Base-by-base conservation (phyloP, 805 yeast genomes). In the Hanseniaspora vineae region DNA sequence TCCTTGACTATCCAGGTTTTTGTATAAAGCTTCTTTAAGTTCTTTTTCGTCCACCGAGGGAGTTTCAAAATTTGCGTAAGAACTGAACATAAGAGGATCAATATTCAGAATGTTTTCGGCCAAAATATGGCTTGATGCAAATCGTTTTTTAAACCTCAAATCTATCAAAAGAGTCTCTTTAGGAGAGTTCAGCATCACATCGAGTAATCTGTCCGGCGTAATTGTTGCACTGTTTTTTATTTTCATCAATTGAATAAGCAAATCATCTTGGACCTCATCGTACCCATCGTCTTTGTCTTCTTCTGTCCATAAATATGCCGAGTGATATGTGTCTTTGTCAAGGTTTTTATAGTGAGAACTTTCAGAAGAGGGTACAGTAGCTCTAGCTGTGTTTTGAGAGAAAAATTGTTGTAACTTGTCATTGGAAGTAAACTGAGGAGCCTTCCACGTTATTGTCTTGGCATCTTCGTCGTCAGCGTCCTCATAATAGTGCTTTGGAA, bases 151-250 rank as follows among this genome's bases (percentile, higher is more conserved):
- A 10, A 68, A 55, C 44, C 77, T 59, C 15, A 73, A 50, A 54
- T 73, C 77, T 43, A 72, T 58, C 6, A 73, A 46, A 19, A 73
- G 49, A 19, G 61, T 18, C 19, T 53, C 53, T 2, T 51, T 40
- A 1, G 77, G 74, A 37, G 72, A 73, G 49, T 77, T 68, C 31
- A 72, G 72, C 48, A 66, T 68, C 46, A 65, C 68, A 3, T 72
- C 64, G 47, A 77, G 59, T 2, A 76, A 56, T 62, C 67, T 62
- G 29, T 62, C 66, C 10, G 73, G 58, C 0, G 73, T 58, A 4
- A 67, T 61, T 13, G 63, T 58, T 3, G 92, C 90, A 58, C 84
- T 90, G 44, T 57, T 60, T 44, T 63, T 65, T 35, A 62, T 46
- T 33, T 59, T 52, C 42, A 60, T 57, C 42, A 62, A 46, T 39